phyloP scores from a whole-genome alignment of 1,284 basidiomycete genomes.

The Irpex sp. region DNA sequence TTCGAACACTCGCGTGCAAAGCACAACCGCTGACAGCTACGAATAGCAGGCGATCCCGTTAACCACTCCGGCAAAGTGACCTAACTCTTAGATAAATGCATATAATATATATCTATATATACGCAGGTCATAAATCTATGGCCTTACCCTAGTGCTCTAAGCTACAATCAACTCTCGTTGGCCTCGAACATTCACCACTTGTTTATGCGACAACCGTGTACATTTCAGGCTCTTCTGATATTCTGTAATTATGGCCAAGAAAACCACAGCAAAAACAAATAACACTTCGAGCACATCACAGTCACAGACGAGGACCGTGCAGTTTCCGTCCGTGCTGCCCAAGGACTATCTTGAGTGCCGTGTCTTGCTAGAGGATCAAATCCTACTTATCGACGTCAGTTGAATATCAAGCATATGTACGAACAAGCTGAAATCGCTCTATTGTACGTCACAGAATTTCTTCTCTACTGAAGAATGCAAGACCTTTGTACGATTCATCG shows the following conservation, averaged over 20 bases:
- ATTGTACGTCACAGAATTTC: constrained; percentile 39
- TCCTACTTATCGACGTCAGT: constrained; percentile 60
- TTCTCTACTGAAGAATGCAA: constrained; percentile 62
- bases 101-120: background rate
- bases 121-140: background rate
- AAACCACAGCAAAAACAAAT: constrained; percentile 11
- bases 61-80: constrained; percentile 92
- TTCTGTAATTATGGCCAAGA: constrained; percentile 5
- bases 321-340: constrained; percentile 30
- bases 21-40: constrained; percentile 59
- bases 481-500: constrained; percentile 59
- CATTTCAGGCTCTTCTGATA: background rate
- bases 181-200: no score
- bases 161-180: no score
- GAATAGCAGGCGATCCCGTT: constrained; percentile 87
- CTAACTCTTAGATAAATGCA: background rate
- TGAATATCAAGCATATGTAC: background rate
- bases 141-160: background rate
- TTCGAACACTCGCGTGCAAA: constrained; percentile 76
- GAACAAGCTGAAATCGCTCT: background rate
- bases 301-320: background rate
- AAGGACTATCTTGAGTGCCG: constrained; percentile 45
- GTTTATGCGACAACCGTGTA: no score
- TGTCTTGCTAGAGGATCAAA: constrained; percentile 59
- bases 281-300: constrained; percentile 1